Evolutionary conservation across 306 rosid species (phyloP).

Genomic region (Inga laurina): DNA sequence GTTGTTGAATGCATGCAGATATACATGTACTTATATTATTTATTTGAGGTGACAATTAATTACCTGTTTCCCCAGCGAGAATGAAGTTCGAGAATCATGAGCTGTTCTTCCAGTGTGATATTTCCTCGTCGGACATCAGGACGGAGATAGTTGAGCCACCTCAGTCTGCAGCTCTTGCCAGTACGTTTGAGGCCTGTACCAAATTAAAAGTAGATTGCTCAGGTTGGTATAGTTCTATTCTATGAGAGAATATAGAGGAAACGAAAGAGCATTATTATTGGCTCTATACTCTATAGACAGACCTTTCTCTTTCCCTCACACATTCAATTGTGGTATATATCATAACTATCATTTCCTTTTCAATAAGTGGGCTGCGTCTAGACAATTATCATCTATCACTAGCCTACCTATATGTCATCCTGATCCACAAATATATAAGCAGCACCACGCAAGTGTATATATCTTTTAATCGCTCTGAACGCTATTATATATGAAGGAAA

Average conservation of each 20-base stretch:
- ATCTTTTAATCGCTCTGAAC: neutral
- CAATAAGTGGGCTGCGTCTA: slow-evolving; percentile 14
- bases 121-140: slow-evolving; percentile 96
- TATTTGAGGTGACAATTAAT: neutral
- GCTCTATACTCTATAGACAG: neutral
- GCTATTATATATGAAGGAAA: slow-evolving; percentile 25
- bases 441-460: neutral
- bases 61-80: slow-evolving; percentile 98
- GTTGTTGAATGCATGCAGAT: neutral
- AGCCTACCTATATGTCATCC: slow-evolving; percentile 8
- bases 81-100: slow-evolving; percentile 88
- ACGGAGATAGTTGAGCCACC: slow-evolving; percentile 96
- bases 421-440: slow-evolving; percentile 12
- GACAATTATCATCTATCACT: slow-evolving; percentile 28
- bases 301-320: slow-evolving; percentile 14
- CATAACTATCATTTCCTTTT: slow-evolving; percentile 24
- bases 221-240: slow-evolving; percentile 61
- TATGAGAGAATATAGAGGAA: slow-evolving; percentile 18
- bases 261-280: slow-evolving; percentile 28
- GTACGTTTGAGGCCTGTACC: slow-evolving; percentile 81
- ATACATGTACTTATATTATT: no score
- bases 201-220: neutral
- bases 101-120: slow-evolving; percentile 91
- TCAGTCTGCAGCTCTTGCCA: slow-evolving; percentile 88
- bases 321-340: slow-evolving; percentile 23